Evolutionary conservation across 73 alveolate species (phyloP).

Genomic region (Strombidium stylifer): DNA sequence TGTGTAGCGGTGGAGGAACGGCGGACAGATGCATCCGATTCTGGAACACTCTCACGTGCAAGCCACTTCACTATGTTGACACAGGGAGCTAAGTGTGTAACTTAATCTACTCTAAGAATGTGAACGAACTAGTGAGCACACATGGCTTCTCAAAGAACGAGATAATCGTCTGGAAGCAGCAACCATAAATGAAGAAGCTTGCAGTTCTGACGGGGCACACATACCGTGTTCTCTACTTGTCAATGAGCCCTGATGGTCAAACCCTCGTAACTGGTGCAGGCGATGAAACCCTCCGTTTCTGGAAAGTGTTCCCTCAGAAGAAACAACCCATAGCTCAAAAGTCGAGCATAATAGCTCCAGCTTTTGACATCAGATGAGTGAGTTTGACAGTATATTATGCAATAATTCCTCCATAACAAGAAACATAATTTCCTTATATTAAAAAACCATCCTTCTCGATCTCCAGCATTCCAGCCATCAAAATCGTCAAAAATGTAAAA

Average conservation of each 20-base stretch:
- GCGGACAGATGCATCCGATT: slow-evolving; percentile 93
- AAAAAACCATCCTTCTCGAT: neutral
- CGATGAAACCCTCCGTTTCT: slow-evolving; percentile 99
- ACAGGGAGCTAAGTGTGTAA: slow-evolving; percentile 96
- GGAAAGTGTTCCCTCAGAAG: slow-evolving; percentile 82
- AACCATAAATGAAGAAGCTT: slow-evolving; percentile 88
- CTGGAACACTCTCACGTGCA: slow-evolving; percentile 91
- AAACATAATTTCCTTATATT: no score
- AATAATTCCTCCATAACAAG: neutral
- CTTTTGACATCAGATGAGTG: neutral
- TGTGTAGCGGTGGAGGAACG: slow-evolving; percentile 99
- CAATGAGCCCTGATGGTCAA: slow-evolving; percentile 98
- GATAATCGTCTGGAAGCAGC: slow-evolving; percentile 79
- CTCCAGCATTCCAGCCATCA: no score
- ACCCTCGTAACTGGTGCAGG: slow-evolving; percentile 97
- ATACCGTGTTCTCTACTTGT: slow-evolving; percentile 84
- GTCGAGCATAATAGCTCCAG: neutral
- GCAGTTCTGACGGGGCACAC: slow-evolving; percentile 97
- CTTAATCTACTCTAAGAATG: slow-evolving; percentile 78
- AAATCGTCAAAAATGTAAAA: no score
- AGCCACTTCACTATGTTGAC: slow-evolving; percentile 66
- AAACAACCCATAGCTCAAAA: neutral
- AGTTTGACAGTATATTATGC: neutral
- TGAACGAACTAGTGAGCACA: slow-evolving; percentile 85
- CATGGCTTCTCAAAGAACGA: slow-evolving; percentile 87